Evolutionary conservation across 768 basidiomycete species (phyloP), one percentile per base, ranked within the genome.

Genomic region (Boletellus sp.): DNA sequence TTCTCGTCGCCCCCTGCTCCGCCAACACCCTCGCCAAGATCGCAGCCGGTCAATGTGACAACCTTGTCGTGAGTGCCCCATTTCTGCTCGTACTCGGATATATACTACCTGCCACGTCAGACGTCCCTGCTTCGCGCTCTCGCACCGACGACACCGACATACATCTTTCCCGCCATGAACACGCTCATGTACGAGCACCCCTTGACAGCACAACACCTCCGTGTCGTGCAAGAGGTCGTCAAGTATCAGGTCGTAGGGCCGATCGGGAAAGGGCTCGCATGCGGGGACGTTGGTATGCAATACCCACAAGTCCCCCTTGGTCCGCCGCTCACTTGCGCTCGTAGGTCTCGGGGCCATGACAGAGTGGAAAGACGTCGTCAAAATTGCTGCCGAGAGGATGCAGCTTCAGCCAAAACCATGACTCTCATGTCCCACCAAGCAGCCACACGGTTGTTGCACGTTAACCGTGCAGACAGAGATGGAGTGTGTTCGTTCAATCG

Each of bases 1-100:
- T 98, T 44, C 84, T 99, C 42, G 79, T 99, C 42, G 92, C 92
- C 0, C 96, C 96, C 0, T 97, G 94, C 62, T 94, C 92, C 1
- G 94, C 95, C n/a, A 97, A 96, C 67, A 94, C 93, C 1, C 79
- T 99, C 17, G 82, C 93, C 9, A 98, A 98, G 70, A 87, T 99
- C 46, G 88, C 93, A 0, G 77, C 82, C 37, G 94, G 96, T 0
- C 58, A 83, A 1, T 96, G 93, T 61, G 95, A 98, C 62, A 95
- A 97, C 63, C 81, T 96, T 39, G 84, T 77, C n/a, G 89, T 90
- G 54, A 42, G 40, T 51, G 7, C 9, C 9, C 20, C 10, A 6
- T 15, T 28, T 13, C 10, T 15, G 19, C 3, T 28, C 16, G n/a
- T 5, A 10, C n/a, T 28, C 26, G 41, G 13, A n/a, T 15, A 19